These are phyloP conservation scores for Linnemannia exigua DNA, from an alignment of 192 early-diverging fungal species.

Conservation along the genomic window DNA sequence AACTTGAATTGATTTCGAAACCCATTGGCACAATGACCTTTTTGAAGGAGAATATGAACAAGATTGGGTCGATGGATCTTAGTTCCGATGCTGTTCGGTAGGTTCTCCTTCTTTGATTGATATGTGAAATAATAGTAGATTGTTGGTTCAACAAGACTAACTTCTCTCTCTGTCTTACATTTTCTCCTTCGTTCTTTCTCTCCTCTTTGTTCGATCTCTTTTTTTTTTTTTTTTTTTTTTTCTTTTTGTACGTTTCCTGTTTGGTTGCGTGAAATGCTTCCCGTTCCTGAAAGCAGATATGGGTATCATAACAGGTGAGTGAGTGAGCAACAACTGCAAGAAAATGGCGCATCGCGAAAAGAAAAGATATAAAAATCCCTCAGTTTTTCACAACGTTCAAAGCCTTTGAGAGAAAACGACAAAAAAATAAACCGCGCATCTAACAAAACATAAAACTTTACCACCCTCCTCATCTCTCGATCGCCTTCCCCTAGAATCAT, in stretches of 20 bases:
- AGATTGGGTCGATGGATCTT: constrained; percentile 45
- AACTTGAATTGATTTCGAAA: constrained; percentile 41
- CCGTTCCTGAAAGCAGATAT: constrained; percentile 31
- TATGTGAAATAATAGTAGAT: not conserved
- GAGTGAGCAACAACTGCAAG: not conserved
- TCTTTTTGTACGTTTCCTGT: not conserved
- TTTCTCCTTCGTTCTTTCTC: constrained; percentile 11
- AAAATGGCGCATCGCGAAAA: not conserved
- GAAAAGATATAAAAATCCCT: constrained; percentile 2
- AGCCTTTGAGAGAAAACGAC: not conserved
- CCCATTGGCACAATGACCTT: constrained; percentile 47
- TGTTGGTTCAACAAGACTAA: not conserved
- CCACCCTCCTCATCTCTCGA: not conserved
- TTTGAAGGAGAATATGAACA: constrained; percentile 43
- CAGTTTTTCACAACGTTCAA: not conserved
- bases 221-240: not conserved
- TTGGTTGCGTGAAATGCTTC: not conserved
- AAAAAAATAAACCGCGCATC: constrained; percentile 14
- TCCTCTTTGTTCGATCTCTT: not conserved
- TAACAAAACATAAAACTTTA: not conserved
- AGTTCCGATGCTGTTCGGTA: constrained; percentile 41
- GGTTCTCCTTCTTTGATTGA: not conserved
- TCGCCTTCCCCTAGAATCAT: constrained; percentile 29
- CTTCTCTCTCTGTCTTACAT: not conserved
- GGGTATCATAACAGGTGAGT: constrained; percentile 48